Conservation (phyloP, 495 filamentous ascomycete genomes). For the Talaromyces adpressus region DNA sequence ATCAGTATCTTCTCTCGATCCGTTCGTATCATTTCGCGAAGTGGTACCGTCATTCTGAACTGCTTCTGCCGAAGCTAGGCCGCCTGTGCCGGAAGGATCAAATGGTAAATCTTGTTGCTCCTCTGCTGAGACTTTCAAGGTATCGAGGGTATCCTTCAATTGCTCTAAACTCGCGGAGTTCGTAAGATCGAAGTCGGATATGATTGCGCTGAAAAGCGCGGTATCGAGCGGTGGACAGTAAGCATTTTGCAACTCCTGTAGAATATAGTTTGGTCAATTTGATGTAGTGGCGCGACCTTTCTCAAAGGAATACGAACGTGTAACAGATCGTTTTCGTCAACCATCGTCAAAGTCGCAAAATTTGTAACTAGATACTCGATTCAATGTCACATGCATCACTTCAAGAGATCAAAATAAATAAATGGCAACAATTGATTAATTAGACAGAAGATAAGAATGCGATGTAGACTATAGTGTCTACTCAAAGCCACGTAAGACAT, state of each 20-base stretch:
- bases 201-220: constrained; percentile 58
- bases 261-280: not conserved
- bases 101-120: constrained; percentile 65
- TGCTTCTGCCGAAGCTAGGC: constrained; percentile 19
- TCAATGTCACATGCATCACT: constrained; percentile 2
- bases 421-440: not conserved
- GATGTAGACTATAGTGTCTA: not conserved
- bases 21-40: constrained; percentile 19
- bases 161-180: constrained; percentile 39
- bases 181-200: constrained; percentile 55
- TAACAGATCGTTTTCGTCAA: constrained; percentile 14
- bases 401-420: not conserved
- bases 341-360: constrained; percentile 21
- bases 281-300: not conserved
- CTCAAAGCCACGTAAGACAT: not conserved
- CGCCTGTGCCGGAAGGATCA: constrained; percentile 67
- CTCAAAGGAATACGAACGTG: constrained; percentile 5
- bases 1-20: constrained; percentile 35
- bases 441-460: not conserved
- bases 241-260: constrained; percentile 35
- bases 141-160: constrained; percentile 47
- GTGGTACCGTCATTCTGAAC: constrained; percentile 16
- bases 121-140: constrained; percentile 51
- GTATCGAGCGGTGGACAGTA: constrained; percentile 60
- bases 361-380: not conserved